Percentiles rank a stretch among this genome's conserved stretches.
phyloP scores from a whole-genome alignment of 2,329 filamentous ascomycete genomes.

The Penicillium sumatraense region DNA sequence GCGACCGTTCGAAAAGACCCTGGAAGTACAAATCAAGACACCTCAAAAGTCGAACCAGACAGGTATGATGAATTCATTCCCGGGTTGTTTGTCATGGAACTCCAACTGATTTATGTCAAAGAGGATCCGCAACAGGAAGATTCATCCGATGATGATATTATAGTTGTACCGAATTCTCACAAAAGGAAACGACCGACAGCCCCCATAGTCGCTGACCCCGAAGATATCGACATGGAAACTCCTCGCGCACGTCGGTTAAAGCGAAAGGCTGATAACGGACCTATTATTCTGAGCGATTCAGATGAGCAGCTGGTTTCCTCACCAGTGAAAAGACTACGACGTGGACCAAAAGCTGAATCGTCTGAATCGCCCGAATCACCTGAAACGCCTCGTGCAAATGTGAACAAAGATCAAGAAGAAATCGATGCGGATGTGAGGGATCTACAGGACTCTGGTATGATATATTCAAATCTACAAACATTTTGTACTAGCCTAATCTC shows the following conservation, averaged over 20 bases:
- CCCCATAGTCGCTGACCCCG: background rate
- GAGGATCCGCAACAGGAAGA: background rate
- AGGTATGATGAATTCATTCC: background rate
- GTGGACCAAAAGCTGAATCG: conserved; percentile 11
- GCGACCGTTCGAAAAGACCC: background rate
- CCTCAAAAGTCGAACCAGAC: background rate
- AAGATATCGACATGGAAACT: conserved; percentile 15
- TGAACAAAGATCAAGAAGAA: conserved; percentile 44
- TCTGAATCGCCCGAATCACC: conserved; percentile 19
- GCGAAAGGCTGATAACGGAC: conserved; percentile 28
- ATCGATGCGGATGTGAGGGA: conserved; percentile 51
- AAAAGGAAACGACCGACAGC: conserved; percentile 12
- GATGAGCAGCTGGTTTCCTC: conserved; percentile 17
- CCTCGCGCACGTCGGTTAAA: conserved; percentile 31
- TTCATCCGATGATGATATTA: conserved; percentile 21
- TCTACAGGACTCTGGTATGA: conserved; percentile 48
- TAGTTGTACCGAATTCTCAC: conserved; percentile 8
- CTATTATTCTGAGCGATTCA: conserved; percentile 31
- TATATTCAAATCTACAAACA: background rate
- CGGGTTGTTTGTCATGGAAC: background rate
- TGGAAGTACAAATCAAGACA: background rate
- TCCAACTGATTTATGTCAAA: conserved; percentile 6
- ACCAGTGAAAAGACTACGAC: background rate
- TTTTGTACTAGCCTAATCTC: conserved; percentile 12
- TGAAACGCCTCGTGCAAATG: conserved; percentile 28